Base-by-base conservation (phyloP, 495 filamentous ascomycete species). In the Corynascus novoguineensis region DNA sequence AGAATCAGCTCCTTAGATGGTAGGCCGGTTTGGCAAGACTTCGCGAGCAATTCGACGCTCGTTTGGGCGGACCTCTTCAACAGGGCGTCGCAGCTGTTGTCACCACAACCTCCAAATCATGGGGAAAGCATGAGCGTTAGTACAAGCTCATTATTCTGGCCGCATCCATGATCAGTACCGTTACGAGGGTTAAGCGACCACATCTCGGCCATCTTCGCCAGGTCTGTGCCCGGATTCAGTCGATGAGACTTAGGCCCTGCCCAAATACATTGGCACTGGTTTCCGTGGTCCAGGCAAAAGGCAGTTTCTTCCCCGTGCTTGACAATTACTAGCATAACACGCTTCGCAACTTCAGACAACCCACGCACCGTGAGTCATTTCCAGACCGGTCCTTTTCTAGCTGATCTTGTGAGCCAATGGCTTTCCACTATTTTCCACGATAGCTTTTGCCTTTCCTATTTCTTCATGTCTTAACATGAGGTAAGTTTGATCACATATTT, bases 271-370 rank as follows among this genome's bases (percentile, higher is more conserved):
- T 19, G 59, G 60, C 28, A 12, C 50, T 1, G 63, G 59, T 19
- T 62, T 65, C 38, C 60, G 63, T 9, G 53, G 45, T 14, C 57
- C 60, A 2, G 55, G 63, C 19, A 52, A 35, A 15, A 54, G 57
- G 5, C 63, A 65, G 29, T 62, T 65, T 17, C 45, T 63, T n/a
- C 17, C 60, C 57, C 11, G 57, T 60, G 6, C 34, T 65, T 17
- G 52, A 63, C 54, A 59, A 46, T n/a, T 46, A 46, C 42, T 5
- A 15, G 34, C 49, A 57, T 11, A 57, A 59, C 14, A 53, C 45
- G 4, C 59, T 59, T 31, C 63, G 57, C 40, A 41, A 53, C 50
- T 65, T 42, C 27, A n/a, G 50, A 2, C 32, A 50, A 24, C 60
- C 53, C 1, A 56, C 57, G 44, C 62, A 60, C 54, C 56, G 37